Evolutionary conservation across 495 filamentous ascomycete species (phyloP).

Genomic region (Aspergillus affinis): DNA sequence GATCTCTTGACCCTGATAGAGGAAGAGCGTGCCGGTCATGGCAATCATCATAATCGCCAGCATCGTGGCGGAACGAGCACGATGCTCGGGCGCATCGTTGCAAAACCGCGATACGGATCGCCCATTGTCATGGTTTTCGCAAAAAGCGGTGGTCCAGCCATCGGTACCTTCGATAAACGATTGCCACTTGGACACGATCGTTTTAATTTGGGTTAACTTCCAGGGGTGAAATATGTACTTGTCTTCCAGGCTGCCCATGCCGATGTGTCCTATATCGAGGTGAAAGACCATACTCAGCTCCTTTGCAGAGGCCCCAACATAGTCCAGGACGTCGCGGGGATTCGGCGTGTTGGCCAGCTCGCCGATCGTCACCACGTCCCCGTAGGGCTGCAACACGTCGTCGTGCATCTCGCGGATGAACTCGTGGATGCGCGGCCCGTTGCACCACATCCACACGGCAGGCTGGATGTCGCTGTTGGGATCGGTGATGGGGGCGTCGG

Average conservation of each 20-base stretch:
- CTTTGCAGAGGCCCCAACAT: slow-evolving; percentile 43
- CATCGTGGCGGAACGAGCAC: slow-evolving; percentile 53
- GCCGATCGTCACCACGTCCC: slow-evolving; percentile 49
- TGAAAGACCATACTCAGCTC: slow-evolving; percentile 59
- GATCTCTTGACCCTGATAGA: slow-evolving; percentile 70
- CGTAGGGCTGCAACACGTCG: slow-evolving; percentile 42
- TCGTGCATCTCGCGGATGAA: slow-evolving; percentile 47
- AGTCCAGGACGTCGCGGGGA: slow-evolving; percentile 41
- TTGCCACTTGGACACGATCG: slow-evolving; percentile 40
- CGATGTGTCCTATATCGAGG: slow-evolving; percentile 52
- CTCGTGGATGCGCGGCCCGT: slow-evolving; percentile 59
- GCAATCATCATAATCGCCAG: slow-evolving; percentile 53
- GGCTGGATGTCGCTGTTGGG: slow-evolving; percentile 42
- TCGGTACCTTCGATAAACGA: slow-evolving; percentile 47
- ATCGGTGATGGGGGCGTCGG: slow-evolving; percentile 43
- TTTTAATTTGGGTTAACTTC: slow-evolving; percentile 42
- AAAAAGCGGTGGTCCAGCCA: slow-evolving; percentile 53
- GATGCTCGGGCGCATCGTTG: slow-evolving; percentile 37
- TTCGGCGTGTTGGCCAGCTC: slow-evolving; percentile 50
- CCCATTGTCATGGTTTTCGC: slow-evolving; percentile 64
- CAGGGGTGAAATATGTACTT: slow-evolving; percentile 40
- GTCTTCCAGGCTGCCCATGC: slow-evolving; percentile 40
- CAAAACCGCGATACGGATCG: slow-evolving; percentile 55
- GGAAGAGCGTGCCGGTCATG: slow-evolving; percentile 60
- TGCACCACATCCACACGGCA: slow-evolving; percentile 47